Conservation (phyloP, 208 protist species). For the Trypanosoma scelopori region DNA sequence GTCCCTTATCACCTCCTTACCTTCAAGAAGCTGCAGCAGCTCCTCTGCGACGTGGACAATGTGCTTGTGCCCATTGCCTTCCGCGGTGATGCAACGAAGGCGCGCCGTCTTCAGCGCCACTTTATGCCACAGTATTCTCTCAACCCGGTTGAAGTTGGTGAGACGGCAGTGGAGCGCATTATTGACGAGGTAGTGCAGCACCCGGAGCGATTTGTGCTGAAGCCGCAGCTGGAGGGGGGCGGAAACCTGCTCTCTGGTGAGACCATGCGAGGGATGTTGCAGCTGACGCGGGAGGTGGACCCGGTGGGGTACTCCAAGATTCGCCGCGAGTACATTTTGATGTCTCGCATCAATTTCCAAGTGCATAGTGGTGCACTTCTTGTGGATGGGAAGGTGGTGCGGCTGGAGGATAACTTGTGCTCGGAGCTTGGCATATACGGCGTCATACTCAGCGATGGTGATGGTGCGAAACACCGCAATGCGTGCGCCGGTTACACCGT, state of each 20-base stretch:
- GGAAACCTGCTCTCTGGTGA: conserved; percentile 90
- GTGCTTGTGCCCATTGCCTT: conserved; percentile 72
- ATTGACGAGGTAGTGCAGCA: conserved; percentile 66
- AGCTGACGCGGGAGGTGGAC: conserved; percentile 26
- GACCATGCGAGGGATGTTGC: conserved; percentile 60
- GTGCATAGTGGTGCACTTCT: conserved; percentile 57
- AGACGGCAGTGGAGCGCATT: conserved; percentile 36
- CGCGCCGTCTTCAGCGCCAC: conserved; percentile 41
- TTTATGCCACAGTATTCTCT: conserved; percentile 92
- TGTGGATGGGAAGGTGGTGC: conserved; percentile 44
- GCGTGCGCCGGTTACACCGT: conserved; percentile 86
- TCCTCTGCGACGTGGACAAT: conserved; percentile 68
- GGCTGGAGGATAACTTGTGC: conserved; percentile 64
- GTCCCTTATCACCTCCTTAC: conserved; percentile 94
- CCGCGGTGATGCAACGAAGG: conserved; percentile 45
- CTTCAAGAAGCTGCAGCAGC: conserved; percentile 96
- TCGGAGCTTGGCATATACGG: conserved; percentile 91
- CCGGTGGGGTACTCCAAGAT: conserved; percentile 38
- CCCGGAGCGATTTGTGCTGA: conserved; percentile 91
- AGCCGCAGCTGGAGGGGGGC: conserved; percentile 95
- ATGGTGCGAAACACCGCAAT: conserved; percentile 38
- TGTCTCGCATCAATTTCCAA: conserved; percentile 83
- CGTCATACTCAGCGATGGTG: conserved; percentile 54
- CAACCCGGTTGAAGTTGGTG: conserved; percentile 58
- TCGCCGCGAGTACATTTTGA: conserved; percentile 88